These are phyloP conservation scores for Stenogyne calaminthoides DNA, from an alignment of 305 asterid species.

Conservation along the genomic window DNA sequence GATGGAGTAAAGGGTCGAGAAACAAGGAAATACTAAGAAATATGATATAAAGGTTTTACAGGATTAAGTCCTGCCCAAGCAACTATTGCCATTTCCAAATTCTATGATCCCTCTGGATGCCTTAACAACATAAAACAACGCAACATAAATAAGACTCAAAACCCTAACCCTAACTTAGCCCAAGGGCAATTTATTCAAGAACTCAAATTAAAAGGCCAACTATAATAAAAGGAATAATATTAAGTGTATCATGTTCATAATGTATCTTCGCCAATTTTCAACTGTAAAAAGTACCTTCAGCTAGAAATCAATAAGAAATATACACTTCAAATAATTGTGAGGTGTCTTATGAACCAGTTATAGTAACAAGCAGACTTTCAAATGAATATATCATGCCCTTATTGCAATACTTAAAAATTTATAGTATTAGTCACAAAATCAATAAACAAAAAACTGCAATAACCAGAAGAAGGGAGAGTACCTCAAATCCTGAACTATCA, in stretches of 20 bases:
- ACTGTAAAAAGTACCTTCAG: neutral
- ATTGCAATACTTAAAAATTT: neutral
- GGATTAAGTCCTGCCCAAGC: too few relatives aligned
- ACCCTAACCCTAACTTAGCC: too few relatives aligned
- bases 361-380: neutral
- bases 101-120: too few relatives aligned
- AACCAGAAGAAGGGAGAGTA: slow-evolving; percentile 30
- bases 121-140: too few relatives aligned
- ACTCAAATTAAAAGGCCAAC: too few relatives aligned
- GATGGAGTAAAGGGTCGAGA: too few relatives aligned
- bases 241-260: neutral
- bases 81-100: too few relatives aligned
- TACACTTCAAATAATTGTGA: slow-evolving; percentile 1
- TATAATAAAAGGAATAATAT: too few relatives aligned
- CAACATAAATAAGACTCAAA: too few relatives aligned
- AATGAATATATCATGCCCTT: neutral
- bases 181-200: too few relatives aligned
- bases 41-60: too few relatives aligned
- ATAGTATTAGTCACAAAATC: slow-evolving; percentile 11
- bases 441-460: neutral
- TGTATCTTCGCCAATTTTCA: slow-evolving; percentile 4
- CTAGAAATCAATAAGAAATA: neutral
- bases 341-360: slow-evolving; percentile 14
- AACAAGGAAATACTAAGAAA: too few relatives aligned
- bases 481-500: slow-evolving; percentile 92